Evolutionary conservation across 768 basidiomycete species (phyloP).

Genomic region (Tephrocybe sp.): DNA sequence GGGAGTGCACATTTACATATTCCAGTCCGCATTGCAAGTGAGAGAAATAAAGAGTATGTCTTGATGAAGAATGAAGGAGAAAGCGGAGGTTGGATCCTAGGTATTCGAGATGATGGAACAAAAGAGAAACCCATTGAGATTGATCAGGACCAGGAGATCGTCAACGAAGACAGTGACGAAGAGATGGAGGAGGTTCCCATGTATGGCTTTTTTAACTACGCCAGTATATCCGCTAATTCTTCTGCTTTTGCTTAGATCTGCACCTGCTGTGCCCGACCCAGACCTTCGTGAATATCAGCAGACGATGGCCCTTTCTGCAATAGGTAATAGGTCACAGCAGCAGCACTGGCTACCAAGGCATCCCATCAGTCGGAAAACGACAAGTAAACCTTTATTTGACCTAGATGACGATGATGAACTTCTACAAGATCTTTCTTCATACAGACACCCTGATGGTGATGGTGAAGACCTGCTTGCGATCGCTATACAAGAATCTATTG

Average conservation of each 20-base stretch:
- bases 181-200: constrained; percentile 85
- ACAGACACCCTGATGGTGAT: constrained; percentile 30
- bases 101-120: constrained; percentile 86
- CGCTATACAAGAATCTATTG: constrained; percentile 66
- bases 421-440: constrained; percentile 1
- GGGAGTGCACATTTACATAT: constrained; percentile 89
- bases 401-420: constrained; percentile 47
- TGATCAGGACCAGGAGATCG: constrained; percentile 59
- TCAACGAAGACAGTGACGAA: constrained; percentile 41
- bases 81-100: constrained; percentile 93
- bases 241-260: constrained; percentile 29
- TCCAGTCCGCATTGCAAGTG: constrained; percentile 92
- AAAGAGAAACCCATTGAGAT: constrained; percentile 84
- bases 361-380: constrained; percentile 33
- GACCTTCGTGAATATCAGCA: constrained; percentile 66
- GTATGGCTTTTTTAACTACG: constrained; percentile 38
- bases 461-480: constrained; percentile 53
- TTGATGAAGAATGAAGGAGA: constrained; percentile 88
- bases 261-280: constrained; percentile 42
- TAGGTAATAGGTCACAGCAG: constrained; percentile 48
- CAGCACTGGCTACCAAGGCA: constrained; percentile 30
- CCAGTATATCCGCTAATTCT: background rate
- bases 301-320: constrained; percentile 60
- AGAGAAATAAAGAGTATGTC: constrained; percentile 93
- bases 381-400: constrained; percentile 50